Conservation (phyloP, 1,284 basidiomycete genomes). For the Melampsora larici-populina region DNA sequence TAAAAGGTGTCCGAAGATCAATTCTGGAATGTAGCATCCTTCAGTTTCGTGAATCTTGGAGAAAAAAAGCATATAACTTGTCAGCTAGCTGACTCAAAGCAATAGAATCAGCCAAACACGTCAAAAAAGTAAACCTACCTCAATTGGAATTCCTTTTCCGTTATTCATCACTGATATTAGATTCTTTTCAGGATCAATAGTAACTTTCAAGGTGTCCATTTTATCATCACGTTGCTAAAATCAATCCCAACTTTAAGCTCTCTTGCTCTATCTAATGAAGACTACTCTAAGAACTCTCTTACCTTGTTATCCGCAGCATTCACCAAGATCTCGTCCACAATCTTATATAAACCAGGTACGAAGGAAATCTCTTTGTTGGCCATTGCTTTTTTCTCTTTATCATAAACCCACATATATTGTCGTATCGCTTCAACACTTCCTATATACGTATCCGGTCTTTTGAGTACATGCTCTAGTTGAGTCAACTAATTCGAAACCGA, state of each 20-base stretch:
- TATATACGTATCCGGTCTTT: slow-evolving; percentile 97
- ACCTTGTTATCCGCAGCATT: slow-evolving; percentile 99
- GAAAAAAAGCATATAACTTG: neutral
- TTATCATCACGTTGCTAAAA: slow-evolving; percentile 62
- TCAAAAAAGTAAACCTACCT: neutral
- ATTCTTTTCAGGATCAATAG: slow-evolving; percentile 76
- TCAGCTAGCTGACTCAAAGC: neutral
- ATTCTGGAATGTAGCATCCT: slow-evolving; percentile 92
- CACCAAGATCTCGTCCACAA: slow-evolving; percentile 97
- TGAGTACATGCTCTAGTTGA: slow-evolving; percentile 93
- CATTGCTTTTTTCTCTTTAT: slow-evolving; percentile 54
- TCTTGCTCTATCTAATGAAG: neutral
- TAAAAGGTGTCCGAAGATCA: slow-evolving; percentile 72
- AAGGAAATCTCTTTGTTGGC: slow-evolving; percentile 68
- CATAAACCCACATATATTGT: slow-evolving; percentile 86
- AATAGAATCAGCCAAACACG: neutral
- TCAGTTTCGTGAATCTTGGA: slow-evolving; percentile 80
- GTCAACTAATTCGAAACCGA: slow-evolving; percentile 64
- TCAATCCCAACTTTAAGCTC: neutral
- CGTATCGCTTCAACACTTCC: slow-evolving; percentile 83
- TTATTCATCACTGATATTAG: slow-evolving; percentile 94
- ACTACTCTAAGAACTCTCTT: neutral
- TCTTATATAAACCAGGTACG: slow-evolving; percentile 99
- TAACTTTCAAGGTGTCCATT: slow-evolving; percentile 86
- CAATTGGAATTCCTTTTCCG: slow-evolving; percentile 92